A percentile compares a stretch with the other conserved stretches of the same genome.
Conservation (phyloP, 805 yeast genomes). For the Vanderwaltozyma verrucispora region DNA sequence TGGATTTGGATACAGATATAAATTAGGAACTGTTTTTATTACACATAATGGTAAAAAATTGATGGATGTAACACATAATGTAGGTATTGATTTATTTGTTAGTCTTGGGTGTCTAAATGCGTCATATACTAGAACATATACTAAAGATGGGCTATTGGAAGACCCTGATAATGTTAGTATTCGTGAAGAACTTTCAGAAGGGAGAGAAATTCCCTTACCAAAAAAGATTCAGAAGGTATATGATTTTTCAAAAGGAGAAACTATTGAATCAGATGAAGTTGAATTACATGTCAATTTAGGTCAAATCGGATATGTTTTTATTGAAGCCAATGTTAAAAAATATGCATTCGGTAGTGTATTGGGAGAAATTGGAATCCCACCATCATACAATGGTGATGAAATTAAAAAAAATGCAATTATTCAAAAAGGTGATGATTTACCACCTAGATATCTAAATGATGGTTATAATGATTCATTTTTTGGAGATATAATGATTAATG, state of each 20-base stretch:
- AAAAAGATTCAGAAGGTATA: slow-evolving; percentile 18
- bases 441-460: slow-evolving; percentile 57
- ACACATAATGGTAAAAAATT: slow-evolving; percentile 90
- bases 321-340: slow-evolving; percentile 75
- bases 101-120: slow-evolving; percentile 32
- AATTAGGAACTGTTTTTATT: slow-evolving; percentile 78
- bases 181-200: slow-evolving; percentile 18
- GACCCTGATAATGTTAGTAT: slow-evolving; percentile 27
- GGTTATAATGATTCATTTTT: slow-evolving; percentile 26
- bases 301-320: slow-evolving; percentile 67
- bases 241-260: slow-evolving; percentile 12
- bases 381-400: slow-evolving; percentile 34
- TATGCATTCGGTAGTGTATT: slow-evolving; percentile 56
- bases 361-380: slow-evolving; percentile 38
- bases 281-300: slow-evolving; percentile 60
- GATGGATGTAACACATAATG: slow-evolving; percentile 67
- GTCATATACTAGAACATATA: slow-evolving; percentile 29
- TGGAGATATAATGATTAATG: slow-evolving; percentile 1
- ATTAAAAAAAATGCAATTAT: slow-evolving; percentile 41
- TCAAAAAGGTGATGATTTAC: slow-evolving; percentile 63
- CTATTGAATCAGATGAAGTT: slow-evolving; percentile 21
- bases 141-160: slow-evolving; percentile 27
- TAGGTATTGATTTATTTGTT: slow-evolving; percentile 36
- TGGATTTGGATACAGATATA: slow-evolving; percentile 80
- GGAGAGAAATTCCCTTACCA: slow-evolving; percentile 14